phyloP scores from a whole-genome alignment of 371 early-diverging fungal species.

The Mucor saturninus region DNA sequence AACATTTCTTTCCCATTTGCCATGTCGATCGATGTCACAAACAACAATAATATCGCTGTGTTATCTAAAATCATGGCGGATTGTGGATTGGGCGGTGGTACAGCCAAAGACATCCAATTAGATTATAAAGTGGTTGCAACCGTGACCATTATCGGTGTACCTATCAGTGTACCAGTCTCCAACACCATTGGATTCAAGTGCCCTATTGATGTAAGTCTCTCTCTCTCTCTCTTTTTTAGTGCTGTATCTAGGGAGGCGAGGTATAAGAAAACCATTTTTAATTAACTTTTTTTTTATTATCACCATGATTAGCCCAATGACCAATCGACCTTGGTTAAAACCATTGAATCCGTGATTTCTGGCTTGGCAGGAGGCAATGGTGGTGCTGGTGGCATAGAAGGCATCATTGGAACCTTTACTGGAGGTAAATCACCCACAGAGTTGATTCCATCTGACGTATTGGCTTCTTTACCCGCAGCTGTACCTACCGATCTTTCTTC shows the following conservation, averaged over 20 bases:
- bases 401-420: not conserved
- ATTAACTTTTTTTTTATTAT: not conserved
- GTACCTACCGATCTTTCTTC: not conserved
- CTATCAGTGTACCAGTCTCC: constrained; percentile 52
- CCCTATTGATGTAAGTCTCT: constrained; percentile 34
- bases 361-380: not conserved
- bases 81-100: constrained; percentile 48
- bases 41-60: constrained; percentile 37
- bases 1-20: constrained; percentile 55
- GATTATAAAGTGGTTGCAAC: constrained; percentile 61
- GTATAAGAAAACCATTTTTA: no score
- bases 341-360: constrained; percentile 4
- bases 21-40: constrained; percentile 35
- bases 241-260: no score
- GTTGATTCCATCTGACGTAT: constrained; percentile 5
- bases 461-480: not conserved
- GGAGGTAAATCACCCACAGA: not conserved
- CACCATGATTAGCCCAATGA: not conserved
- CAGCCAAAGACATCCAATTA: constrained; percentile 35
- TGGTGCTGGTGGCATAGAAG: not conserved
- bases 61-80: constrained; percentile 45
- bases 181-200: constrained; percentile 40
- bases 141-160: constrained; percentile 49
- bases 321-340: constrained; percentile 8
- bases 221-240: no score